These are phyloP conservation scores for Phytophthora syringae DNA, from an alignment of 352 stramenopile species.

Conservation along the genomic window DNA sequence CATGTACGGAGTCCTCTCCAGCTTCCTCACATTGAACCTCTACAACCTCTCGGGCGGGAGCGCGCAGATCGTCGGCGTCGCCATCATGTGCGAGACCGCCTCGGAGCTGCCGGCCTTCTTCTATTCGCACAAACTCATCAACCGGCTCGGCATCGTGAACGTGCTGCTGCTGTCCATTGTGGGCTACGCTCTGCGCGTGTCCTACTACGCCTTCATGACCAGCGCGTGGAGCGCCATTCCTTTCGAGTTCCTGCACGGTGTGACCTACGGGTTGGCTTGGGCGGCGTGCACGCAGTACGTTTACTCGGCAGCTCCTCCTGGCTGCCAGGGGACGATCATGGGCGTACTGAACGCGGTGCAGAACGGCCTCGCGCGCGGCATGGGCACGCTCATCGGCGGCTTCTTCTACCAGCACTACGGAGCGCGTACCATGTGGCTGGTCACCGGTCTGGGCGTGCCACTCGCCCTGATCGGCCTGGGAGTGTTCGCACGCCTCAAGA, in stretches of 20 bases:
- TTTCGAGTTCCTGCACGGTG: constrained; percentile 81
- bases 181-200: constrained; percentile 72
- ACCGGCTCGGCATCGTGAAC: constrained; percentile 73
- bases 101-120: constrained; percentile 87
- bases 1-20: constrained; percentile 86
- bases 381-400: constrained; percentile 73
- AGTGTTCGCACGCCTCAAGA: constrained; percentile 71
- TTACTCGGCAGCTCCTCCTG: constrained; percentile 63
- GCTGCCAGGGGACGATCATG: constrained; percentile 78
- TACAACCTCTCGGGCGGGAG: constrained; percentile 81
- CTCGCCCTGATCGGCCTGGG: constrained; percentile 60
- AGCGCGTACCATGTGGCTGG: constrained; percentile 69
- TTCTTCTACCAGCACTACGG: constrained; percentile 82
- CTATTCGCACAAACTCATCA: constrained; percentile 74
- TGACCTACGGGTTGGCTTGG: constrained; percentile 80
- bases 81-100: constrained; percentile 80
- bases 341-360: constrained; percentile 79
- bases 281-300: constrained; percentile 81
- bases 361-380: constrained; percentile 70
- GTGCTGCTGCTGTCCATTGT: constrained; percentile 75
- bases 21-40: constrained; percentile 83
- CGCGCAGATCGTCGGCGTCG: constrained; percentile 79
- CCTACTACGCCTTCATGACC: constrained; percentile 80
- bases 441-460: constrained; percentile 71
- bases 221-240: constrained; percentile 82